Evolutionary conservation across 1,284 basidiomycete genomes (phyloP), one percentile per base, ranked within the genome.

Genomic region (Naganishia sp.): DNA sequence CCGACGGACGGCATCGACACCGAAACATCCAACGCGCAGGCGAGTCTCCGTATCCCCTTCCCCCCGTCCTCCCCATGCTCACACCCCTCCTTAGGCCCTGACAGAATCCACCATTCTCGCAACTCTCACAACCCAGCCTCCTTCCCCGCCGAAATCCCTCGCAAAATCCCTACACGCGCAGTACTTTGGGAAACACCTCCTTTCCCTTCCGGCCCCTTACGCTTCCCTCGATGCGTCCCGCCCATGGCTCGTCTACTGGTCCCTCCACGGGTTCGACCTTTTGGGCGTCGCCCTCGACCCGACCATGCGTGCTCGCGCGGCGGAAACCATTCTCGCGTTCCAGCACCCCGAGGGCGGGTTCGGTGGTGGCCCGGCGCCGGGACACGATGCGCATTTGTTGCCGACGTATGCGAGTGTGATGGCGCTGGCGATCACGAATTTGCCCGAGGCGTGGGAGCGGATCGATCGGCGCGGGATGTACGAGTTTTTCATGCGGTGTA

Each of bases 191-290:
- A 67, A 66, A 54, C 71, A 72, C 42, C 72, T 79, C 45, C 76
- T 79, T 67, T 68, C 71, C 21, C 86, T 89, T 66, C 90, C 92
- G 0, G 78, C 82, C 6, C 82, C 86, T 57, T 95, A 90, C 75
- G 83, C 82, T n/a, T 86, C 85, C 31, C 88, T 95, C 71, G 94
- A 97, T 76, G 92, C 94, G 0, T 93, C 90, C 70, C 87, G 93
- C 72, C 89, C 93, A 0, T 97, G 94, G 94, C 81, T 96, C 35
- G 76, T 95, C 68, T 96, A 90, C 79, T 97, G 94, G 94, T 88
- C 87, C 0, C 75, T 94, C 2, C 92, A 97, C 72, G 84, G 86
- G 41, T 87, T 94, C 69, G 87, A 88, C 70, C 75, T 87, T 1
- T 77, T 95, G 39, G 90, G 92, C 57, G 87, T 90, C 1, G 86